Evolutionary conservation across 1,284 basidiomycete genomes (phyloP), one percentile per base, ranked within the genome.

Genomic region (Crocinoboletus sp.): DNA sequence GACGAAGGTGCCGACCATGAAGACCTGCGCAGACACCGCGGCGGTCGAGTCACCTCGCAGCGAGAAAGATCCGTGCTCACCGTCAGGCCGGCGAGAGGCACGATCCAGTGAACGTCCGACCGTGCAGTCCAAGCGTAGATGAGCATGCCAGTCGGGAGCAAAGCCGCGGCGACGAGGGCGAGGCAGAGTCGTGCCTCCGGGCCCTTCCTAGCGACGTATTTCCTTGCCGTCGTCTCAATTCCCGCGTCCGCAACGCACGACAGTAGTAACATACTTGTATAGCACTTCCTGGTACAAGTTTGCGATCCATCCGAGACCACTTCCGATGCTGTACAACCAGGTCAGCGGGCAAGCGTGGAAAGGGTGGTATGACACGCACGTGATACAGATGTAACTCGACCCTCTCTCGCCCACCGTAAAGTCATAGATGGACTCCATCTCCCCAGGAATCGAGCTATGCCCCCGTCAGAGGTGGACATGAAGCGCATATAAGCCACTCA

Each of bases 111-210:
- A 15, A 65, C 46, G 20, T 38, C 45, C 9, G 46, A 19, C 22
- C 30, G 43, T 4, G 63, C 61, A 0, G 63, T 63, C 76, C 67
- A 80, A 9, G 63, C 77, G 55, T 67, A 77, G 45, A 76, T 69
- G 60, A 78, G 71, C 65, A 78, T 77, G 3, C 76, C 77, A 2
- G 62, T 48, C 0, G 78, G 73, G 40, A 82, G 74, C 10, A 74
- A 50, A 16, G 82, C 42, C 0, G 74, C 78, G 0, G 77, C 78
- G 2, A 69, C 57, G 57, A 79, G 75, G 2, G 80, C 73, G n/a
- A 67, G 61, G 48, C 75, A 84, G 19, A 85, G 64, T 6, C 82
- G 69, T 4, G 83, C 82, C 57, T 84, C 83, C 0, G 80, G 78
- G 0, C 81, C 82, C 42, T 72, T 72, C 25, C 64, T 73, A 48